Evolutionary conservation across 768 basidiomycete genomes (phyloP), one percentile per base, ranked within the genome.

Genomic region (Melanogaster broomeanus): DNA sequence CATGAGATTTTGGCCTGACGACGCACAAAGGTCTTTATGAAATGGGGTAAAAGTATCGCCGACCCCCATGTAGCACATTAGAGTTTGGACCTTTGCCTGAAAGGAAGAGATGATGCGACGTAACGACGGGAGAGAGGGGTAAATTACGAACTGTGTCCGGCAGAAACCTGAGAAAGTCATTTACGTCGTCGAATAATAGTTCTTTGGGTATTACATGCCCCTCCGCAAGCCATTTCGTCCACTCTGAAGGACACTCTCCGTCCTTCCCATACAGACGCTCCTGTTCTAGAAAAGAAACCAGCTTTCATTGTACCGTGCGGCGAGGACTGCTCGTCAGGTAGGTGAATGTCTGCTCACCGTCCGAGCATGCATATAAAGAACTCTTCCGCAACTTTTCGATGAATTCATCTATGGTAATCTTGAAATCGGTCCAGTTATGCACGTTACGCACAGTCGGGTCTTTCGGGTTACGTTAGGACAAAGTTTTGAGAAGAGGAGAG

Each of bases 1-100:
- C 90, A 93, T 93, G 19, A 93, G 71, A 62, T 93, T 93, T 48
- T 93, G 90, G 10, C 91, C 90, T 6, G 87, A 85, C 4, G 89
- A 91, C 2, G 81, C 89, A 59, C 90, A 93, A 0, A 86, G 77
- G 68, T 93, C 90, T 63, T 92, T 93, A 63, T 93, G 91, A 50
- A 82, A 87, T 1, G 90, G 85, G 0, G 91, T 93, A 65, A 82
- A 91, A 0, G 91, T 93, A 55, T 89, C 90, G 0, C 87, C 88
- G 49, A 87, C 74, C 7, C 91, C 91, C 6, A 91, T 68, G 60
- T 93, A 93, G 61, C 87, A 90, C 89, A 93, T 91, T 4, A 93
- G 70, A 0, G 89, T 91, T 60, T 92, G 85, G 3, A 90, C 81
- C 24, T 71, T 72, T 39, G 74, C 73, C 87, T 89, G 42, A 6